phyloP scores from a whole-genome alignment of 352 stramenopile species.

The Globisporangium okanoganense region DNA sequence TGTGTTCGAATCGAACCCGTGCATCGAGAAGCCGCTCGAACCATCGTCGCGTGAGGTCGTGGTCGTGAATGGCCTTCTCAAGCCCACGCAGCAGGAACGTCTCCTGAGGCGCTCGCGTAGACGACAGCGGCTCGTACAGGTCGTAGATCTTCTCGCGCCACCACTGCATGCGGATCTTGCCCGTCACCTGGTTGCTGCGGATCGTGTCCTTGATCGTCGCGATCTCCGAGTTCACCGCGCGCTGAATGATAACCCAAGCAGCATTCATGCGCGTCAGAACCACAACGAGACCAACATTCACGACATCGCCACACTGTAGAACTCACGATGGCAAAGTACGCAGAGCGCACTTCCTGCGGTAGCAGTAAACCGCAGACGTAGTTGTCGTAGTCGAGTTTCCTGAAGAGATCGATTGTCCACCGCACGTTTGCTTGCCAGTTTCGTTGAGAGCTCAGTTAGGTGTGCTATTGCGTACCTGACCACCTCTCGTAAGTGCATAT shows the following conservation, averaged over 20 bases:
- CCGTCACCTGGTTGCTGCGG: constrained; percentile 78
- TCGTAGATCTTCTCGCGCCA: constrained; percentile 85
- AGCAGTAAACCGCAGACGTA: constrained; percentile 75
- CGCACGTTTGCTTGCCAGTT: no score
- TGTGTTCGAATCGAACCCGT: constrained; percentile 28
- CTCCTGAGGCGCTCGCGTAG: constrained; percentile 22
- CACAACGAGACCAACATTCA: neutral
- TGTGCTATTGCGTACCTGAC: constrained; percentile 5
- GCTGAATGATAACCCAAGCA: constrained; percentile 23
- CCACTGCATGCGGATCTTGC: constrained; percentile 92
- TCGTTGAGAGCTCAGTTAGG: neutral
- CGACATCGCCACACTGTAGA: neutral
- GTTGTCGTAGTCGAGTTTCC: constrained; percentile 84
- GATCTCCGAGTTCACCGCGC: constrained; percentile 89
- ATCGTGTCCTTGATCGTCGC: constrained; percentile 87
- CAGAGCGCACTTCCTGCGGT: constrained; percentile 48
- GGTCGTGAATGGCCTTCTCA: constrained; percentile 52
- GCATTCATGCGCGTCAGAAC: neutral
- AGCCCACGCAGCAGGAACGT: constrained; percentile 75
- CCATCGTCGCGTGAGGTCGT: constrained; percentile 85
- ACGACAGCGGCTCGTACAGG: constrained; percentile 38
- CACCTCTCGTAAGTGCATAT: constrained; percentile 9
- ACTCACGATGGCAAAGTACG: constrained; percentile 82
- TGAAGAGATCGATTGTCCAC: constrained; percentile 19
- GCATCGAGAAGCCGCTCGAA: constrained; percentile 90